A percentile compares a stretch with the other conserved stretches of the same genome.
Conservation (phyloP, 1,284 basidiomycete genomes). For the Exobasidium rhododendri region DNA sequence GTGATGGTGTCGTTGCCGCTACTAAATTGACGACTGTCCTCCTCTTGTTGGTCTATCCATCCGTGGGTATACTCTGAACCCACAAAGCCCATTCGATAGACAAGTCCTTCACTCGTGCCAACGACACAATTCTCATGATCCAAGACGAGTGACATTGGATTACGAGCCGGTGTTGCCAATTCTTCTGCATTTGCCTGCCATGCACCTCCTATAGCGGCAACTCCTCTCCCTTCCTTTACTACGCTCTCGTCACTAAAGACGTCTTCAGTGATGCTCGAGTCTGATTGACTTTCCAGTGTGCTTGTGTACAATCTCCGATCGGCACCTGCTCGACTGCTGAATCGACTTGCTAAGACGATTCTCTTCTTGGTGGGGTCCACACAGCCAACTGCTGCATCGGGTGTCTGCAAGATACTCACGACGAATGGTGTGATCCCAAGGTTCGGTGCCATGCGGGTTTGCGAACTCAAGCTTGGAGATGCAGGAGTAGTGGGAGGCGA, state of each 20-base stretch:
- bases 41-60: conserved; percentile 8
- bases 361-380: conserved; percentile 59
- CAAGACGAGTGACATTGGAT: conserved; percentile 44
- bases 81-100: conserved; percentile 44
- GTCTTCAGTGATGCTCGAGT: not conserved
- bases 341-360: conserved; percentile 78
- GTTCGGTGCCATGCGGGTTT: conserved; percentile 38
- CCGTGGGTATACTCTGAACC: conserved; percentile 29
- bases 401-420: conserved; percentile 33
- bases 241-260: not conserved
- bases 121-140: conserved; percentile 45
- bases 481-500: not conserved
- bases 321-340: conserved; percentile 73
- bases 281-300: conserved; percentile 24
- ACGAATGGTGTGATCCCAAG: conserved; percentile 31
- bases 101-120: conserved; percentile 39
- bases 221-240: not conserved
- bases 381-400: conserved; percentile 41
- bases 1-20: not conserved
- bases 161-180: conserved; percentile 29
- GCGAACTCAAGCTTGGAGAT: not conserved
- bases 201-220: conserved; percentile 35
- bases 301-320: conserved; percentile 60
- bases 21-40: not conserved
- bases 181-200: conserved; percentile 30